Evolutionary conservation across 768 basidiomycete genomes (phyloP).

Genomic region (Boletus insuetus): DNA sequence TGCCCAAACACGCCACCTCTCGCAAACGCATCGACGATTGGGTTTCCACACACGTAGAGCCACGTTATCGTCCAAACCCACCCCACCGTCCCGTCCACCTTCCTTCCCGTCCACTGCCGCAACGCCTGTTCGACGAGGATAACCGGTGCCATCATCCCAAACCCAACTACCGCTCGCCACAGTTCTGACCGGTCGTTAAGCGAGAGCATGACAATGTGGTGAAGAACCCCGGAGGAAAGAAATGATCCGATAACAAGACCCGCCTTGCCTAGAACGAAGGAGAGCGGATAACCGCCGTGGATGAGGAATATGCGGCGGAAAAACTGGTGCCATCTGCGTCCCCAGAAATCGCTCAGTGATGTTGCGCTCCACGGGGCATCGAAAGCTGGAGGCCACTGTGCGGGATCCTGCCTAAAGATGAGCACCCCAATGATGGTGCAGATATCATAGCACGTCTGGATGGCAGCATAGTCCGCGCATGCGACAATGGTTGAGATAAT

Average conservation of each 20-base stretch:
- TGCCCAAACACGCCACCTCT: background rate
- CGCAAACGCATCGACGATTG: background rate
- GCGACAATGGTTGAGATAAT: background rate
- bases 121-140: background rate
- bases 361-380: slow-evolving; percentile 1
- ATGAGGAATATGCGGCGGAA: background rate
- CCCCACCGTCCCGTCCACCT: background rate
- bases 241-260: background rate
- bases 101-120: background rate
- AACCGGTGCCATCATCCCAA: background rate
- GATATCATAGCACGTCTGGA: background rate
- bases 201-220: background rate
- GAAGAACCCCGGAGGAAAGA: background rate
- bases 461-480: background rate
- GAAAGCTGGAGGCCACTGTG: background rate
- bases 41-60: background rate
- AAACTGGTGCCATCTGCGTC: background rate
- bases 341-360: background rate
- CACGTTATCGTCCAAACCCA: background rate
- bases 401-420: background rate
- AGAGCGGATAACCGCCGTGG: background rate
- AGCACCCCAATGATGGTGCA: background rate
- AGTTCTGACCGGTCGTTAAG: background rate
- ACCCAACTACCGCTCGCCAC: background rate
- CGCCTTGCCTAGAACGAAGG: background rate